Conservation (phyloP, 2,329 filamentous ascomycete genomes). For the Alternaria brassicicola region DNA sequence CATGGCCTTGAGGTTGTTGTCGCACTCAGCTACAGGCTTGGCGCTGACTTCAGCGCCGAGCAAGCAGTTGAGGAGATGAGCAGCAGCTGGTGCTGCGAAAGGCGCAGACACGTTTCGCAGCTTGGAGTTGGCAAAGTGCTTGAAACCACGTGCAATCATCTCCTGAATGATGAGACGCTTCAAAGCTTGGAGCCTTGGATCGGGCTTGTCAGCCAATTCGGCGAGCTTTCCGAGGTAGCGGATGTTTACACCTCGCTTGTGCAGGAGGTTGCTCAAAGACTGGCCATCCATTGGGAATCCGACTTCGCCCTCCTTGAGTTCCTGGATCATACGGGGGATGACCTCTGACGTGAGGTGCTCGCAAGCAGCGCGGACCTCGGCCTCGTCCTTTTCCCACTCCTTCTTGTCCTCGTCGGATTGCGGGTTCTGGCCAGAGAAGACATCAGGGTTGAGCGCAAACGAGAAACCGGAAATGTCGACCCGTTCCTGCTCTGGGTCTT, state of each 20-base stretch:
- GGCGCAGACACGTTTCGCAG: conserved; percentile 79
- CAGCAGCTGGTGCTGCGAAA: conserved; percentile 77
- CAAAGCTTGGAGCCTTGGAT: conserved; percentile 76
- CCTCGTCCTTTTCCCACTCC: conserved; percentile 81
- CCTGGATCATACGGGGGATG: conserved; percentile 83
- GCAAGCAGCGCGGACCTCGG: conserved; percentile 84
- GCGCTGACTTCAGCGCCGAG: conserved; percentile 77
- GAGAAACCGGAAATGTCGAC: conserved; percentile 88
- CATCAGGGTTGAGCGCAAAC: conserved; percentile 91
- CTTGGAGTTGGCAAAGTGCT: conserved; percentile 83
- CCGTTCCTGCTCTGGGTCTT: conserved; percentile 62
- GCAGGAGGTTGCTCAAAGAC: conserved; percentile 83
- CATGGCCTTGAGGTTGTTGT: conserved; percentile 72
- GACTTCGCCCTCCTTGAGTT: conserved; percentile 89
- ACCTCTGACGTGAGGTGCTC: conserved; percentile 75
- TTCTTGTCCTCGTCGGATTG: conserved; percentile 90
- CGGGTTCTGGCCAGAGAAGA: conserved; percentile 89
- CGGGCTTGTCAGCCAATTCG: conserved; percentile 63
- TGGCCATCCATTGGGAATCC: conserved; percentile 99
- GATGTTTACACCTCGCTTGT: conserved; percentile 97
- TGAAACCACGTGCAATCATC: conserved; percentile 94
- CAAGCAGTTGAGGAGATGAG: conserved; percentile 93
- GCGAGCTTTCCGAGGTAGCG: conserved; percentile 91
- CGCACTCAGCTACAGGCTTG: conserved; percentile 78
- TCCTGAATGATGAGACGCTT: conserved; percentile 81